These are phyloP conservation scores for Parastagonospora nodorum DNA, from an alignment of 2,329 filamentous ascomycete species.

Conservation along the genomic window DNA sequence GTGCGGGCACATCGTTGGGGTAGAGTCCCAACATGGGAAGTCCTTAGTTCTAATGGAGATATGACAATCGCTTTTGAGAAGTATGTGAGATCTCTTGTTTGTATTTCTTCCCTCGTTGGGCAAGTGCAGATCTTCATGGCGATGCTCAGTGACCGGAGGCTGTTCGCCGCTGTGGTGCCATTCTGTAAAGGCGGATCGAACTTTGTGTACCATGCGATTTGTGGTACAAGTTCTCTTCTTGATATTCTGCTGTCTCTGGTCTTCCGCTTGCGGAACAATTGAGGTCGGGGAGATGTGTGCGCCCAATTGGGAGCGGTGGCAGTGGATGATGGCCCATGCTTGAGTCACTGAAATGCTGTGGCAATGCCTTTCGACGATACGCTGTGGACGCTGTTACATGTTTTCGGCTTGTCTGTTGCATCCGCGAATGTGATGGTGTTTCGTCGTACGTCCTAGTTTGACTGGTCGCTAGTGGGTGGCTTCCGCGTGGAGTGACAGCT, in stretches of 20 bases:
- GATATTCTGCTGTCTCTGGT: not conserved
- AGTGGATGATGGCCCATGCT: conserved; percentile 10
- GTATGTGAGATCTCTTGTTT: no score
- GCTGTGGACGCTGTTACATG: not conserved
- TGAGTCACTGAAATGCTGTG: not conserved
- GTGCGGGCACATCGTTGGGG: no score
- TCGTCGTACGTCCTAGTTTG: conserved; percentile 14
- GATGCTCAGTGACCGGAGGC: no score
- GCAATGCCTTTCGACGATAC: conserved; percentile 1
- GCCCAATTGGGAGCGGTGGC: conserved; percentile 15
- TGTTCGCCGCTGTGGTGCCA: no score
- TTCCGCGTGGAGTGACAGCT: conserved; percentile 16
- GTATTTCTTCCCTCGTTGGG: no score
- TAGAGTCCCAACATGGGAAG: no score
- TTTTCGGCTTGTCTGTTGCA: conserved; percentile 11
- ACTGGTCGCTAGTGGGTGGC: conserved; percentile 7
- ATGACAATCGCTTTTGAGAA: no score
- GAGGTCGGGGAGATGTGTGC: not conserved
- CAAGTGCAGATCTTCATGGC: no score
- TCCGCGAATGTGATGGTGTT: conserved; percentile 18
- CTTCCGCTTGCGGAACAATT: not conserved
- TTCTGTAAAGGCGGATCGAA: no score
- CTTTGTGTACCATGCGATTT: no score
- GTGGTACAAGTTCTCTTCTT: no score
- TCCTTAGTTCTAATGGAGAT: no score